Evolutionary conservation across 805 yeast species (phyloP).

Genomic region (Millerozyma miso): DNA sequence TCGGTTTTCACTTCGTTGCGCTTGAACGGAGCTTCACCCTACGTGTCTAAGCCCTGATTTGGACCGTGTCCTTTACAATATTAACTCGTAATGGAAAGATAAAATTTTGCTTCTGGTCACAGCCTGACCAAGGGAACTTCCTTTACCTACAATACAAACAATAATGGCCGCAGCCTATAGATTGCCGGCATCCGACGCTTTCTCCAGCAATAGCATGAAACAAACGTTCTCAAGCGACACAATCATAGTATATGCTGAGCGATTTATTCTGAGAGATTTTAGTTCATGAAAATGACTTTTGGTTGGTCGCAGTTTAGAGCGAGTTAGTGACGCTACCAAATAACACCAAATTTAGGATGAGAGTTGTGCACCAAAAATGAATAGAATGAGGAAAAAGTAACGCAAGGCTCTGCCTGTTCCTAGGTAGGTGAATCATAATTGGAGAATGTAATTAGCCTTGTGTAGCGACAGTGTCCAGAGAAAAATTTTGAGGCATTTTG

Average conservation of each 20-base stretch:
- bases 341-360: neutral
- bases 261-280: neutral
- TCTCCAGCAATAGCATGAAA: neutral
- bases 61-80: too few species aligned
- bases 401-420: neutral
- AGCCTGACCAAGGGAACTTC: too few species aligned
- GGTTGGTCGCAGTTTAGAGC: neutral
- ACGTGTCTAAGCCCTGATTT: too few species aligned
- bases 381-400: neutral
- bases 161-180: too few species aligned
- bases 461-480: neutral
- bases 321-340: neutral
- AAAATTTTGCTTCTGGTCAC: too few species aligned
- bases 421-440: neutral
- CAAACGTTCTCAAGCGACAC: too few species aligned
- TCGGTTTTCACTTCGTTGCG: too few species aligned
- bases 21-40: too few species aligned
- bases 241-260: neutral
- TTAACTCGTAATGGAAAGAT: too few species aligned
- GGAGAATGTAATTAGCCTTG: neutral
- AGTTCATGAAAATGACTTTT: neutral
- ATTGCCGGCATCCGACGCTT: too few species aligned
- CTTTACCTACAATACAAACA: too few species aligned
- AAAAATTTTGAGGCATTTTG: neutral
- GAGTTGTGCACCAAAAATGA: neutral